Conservation (phyloP, 495 filamentous ascomycete genomes). For the Apodospora peruviana region DNA sequence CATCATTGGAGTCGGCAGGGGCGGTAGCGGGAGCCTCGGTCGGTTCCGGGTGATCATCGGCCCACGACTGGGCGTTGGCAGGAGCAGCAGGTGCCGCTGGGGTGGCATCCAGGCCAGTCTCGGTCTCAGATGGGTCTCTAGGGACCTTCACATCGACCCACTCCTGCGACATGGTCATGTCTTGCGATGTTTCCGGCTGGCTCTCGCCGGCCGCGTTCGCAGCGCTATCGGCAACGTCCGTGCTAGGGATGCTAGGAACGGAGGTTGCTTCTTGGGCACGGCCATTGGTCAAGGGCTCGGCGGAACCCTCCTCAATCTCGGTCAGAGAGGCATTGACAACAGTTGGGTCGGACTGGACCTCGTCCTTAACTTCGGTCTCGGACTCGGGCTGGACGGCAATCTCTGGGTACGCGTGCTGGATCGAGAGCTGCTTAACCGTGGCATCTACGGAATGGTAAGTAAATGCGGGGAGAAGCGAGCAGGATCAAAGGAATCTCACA, state of each 20-base stretch:
- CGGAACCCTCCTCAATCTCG: slow-evolving; percentile 49
- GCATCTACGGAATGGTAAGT: slow-evolving; percentile 49
- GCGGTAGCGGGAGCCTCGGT: slow-evolving; percentile 35
- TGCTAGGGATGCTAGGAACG: slow-evolving; percentile 35
- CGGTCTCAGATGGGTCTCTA: slow-evolving; percentile 67
- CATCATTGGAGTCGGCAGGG: slow-evolving; percentile 41
- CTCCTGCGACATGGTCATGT: slow-evolving; percentile 56
- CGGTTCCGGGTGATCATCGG: slow-evolving; percentile 56
- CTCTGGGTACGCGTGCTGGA: slow-evolving; percentile 45
- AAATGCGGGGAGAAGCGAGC: background rate
- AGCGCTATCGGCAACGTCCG: slow-evolving; percentile 53
- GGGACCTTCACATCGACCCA: slow-evolving; percentile 68
- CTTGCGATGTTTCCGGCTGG: slow-evolving; percentile 56
- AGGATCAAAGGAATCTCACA: slow-evolving; percentile 51
- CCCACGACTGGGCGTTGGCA: slow-evolving; percentile 58
- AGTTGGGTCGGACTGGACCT: slow-evolving; percentile 65
- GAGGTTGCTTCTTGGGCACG: slow-evolving; percentile 36
- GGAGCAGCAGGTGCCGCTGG: slow-evolving; percentile 38
- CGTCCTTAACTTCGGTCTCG: slow-evolving; percentile 39
- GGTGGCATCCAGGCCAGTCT: slow-evolving; percentile 55
- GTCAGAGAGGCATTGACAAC: slow-evolving; percentile 70
- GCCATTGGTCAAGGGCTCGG: slow-evolving; percentile 44
- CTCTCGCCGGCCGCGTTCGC: slow-evolving; percentile 65
- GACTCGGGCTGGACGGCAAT: slow-evolving; percentile 26
- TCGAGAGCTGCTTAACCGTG: slow-evolving; percentile 59